Base-by-base conservation (phyloP, 106 monocot species). In the Dioscorea alata region DNA sequence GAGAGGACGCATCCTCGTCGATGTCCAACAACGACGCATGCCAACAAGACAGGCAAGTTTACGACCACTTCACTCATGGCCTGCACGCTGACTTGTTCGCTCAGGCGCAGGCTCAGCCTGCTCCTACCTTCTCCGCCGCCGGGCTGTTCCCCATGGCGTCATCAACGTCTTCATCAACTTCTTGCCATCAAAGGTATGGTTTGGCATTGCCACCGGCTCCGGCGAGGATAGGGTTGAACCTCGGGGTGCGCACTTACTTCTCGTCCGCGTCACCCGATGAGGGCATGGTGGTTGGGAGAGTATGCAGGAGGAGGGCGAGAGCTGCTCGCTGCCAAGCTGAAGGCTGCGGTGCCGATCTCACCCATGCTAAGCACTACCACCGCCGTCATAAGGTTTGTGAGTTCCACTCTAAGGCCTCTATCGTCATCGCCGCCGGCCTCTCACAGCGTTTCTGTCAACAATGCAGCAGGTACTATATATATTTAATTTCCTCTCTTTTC, bases 371-470 rank as follows among this genome's bases (percentile, higher is more conserved):
- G 85, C 84, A 80, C 25, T 94, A 94, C 72, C 78, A 94, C 74
- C 75, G 90, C 24, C 70, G 90, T 56, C 94, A 94, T 48, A 94
- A 94, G 82, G 90, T 94, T 23, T 92, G 92, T 23, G 90, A 87
- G 76, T 69, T 71, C 33, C 94, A 94, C 78, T 87, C 87, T 16
- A 94, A 90, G 80, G 86, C 90, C 1, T 71, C 87, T 12, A 79
- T 87, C 5, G 90, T 90, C 42, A 67, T 87, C 49, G 77, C 81
- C 21, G 87, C 90, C 20, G 94, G 94, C 58, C 49, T 85, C 62
- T 79, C 75, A 16, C 90, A 94, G 74, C 85, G 94, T 49, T 94
- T 94, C 76, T 94, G 90, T 65, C 94, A 94, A 68, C 94, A 94
- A 75, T 94, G 94, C 79, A 94, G 90, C 91, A 80, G 94, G 94